These are phyloP conservation scores for Ceratocystis eucalypticola DNA, from an alignment of 2,329 filamentous ascomycete species.

Conservation along the genomic window DNA sequence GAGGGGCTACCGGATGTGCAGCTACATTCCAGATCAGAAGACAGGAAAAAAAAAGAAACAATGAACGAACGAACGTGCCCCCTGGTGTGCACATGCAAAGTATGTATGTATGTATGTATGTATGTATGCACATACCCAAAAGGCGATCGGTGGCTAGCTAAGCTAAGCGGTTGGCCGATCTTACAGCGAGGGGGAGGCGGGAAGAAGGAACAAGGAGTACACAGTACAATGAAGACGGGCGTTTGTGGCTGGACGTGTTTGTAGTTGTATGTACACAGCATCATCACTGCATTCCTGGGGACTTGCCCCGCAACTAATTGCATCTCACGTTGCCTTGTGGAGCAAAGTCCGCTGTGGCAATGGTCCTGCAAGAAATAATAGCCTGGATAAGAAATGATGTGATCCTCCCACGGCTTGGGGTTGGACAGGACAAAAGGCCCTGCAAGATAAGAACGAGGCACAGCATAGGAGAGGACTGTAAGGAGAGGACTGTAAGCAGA, in stretches of 20 bases:
- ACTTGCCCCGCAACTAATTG: too few relatives aligned
- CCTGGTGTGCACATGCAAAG: neutral
- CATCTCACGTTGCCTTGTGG: neutral
- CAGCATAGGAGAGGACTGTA: neutral
- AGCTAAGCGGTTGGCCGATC: neutral
- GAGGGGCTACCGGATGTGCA: neutral
- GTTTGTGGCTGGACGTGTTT: too few relatives aligned
- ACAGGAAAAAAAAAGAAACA: neutral
- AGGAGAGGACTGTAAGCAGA: neutral
- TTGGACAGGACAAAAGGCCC: slow-evolving; percentile 1
- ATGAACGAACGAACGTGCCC: neutral
- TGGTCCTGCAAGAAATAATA: neutral
- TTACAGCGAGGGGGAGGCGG: too few relatives aligned
- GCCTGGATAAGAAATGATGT: neutral
- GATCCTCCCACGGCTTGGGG: neutral
- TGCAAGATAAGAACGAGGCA: slow-evolving; percentile 1
- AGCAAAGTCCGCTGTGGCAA: neutral
- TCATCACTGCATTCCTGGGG: too few relatives aligned
- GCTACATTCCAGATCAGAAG: neutral
- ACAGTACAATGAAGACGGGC: too few relatives aligned
- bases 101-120: neutral
- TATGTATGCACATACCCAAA: neutral
- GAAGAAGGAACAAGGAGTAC: too few relatives aligned
- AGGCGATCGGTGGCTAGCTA: neutral
- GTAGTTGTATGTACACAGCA: too few relatives aligned